These are phyloP conservation scores for Epichloe hybrida DNA, from an alignment of 2,329 filamentous ascomycete species.

Conservation along the genomic window DNA sequence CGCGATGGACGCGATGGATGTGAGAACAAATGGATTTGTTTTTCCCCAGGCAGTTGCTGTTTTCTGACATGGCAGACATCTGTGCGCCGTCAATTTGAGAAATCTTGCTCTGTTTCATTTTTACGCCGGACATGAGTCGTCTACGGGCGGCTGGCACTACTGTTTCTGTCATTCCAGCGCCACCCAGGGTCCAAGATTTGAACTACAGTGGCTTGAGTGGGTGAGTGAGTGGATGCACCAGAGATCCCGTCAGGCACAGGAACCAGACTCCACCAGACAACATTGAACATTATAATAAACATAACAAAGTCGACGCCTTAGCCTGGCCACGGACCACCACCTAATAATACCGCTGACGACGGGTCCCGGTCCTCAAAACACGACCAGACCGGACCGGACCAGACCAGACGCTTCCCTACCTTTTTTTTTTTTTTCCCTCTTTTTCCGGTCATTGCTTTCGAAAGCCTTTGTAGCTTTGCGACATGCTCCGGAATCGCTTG, in stretches of 20 bases:
- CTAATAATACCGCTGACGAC: not conserved
- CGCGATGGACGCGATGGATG: not conserved
- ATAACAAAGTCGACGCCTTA: too few species aligned
- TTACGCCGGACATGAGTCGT: not conserved
- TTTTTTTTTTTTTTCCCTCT: not conserved
- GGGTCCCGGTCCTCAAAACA: not conserved
- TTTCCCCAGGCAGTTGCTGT: too few species aligned
- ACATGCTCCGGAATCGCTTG: conserved; percentile 20
- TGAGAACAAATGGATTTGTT: too few species aligned
- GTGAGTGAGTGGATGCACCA: not conserved
- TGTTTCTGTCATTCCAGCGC: not conserved
- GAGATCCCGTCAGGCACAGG: too few species aligned
- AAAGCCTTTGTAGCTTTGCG: not conserved
- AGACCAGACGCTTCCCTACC: not conserved
- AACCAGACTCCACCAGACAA: too few species aligned
- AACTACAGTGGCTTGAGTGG: too few species aligned
- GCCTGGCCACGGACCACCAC: not conserved
- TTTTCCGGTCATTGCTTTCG: not conserved
- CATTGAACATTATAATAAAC: too few species aligned
- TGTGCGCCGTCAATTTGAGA: too few species aligned
- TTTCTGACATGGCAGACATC: too few species aligned
- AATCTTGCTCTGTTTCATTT: too few species aligned
- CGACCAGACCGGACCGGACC: not conserved
- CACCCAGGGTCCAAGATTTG: not conserved
- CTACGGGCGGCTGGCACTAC: not conserved